Base-by-base conservation (phyloP, 176 grass and related monocot species). In the Puya raimondii region DNA sequence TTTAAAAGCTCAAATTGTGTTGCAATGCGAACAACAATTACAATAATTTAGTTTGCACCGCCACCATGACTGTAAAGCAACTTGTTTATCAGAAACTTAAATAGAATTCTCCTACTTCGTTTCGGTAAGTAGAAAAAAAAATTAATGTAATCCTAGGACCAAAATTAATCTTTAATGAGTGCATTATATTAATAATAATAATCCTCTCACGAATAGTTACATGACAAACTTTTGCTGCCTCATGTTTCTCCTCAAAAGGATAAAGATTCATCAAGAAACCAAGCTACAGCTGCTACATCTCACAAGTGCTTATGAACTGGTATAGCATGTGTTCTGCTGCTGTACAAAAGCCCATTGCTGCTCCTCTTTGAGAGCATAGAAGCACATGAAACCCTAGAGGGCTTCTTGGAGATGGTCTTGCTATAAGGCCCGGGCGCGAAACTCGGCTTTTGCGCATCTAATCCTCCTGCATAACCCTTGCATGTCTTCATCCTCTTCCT, bases 401-500 rank as follows among this genome's bases (percentile, higher is more conserved):
- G n/a, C 49, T 74, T 92, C 81, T 90, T 97, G 8, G 65, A 74
- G 69, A 90, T 87, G 67, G 80, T 70, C 74, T 81, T 90, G 42
- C 70, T 81, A 47, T 72, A 48, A 59, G 73, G 76, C 49, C 73
- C 79, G 11, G 77, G 56, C 50, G 75, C 48, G 16, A 71, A 70
- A 67, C 58, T 71, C 69, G 78, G 42, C 78, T n/a, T 70, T 51
- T 53, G 92, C 64, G 69, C 72, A 83, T 81, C 65, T 64, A 81
- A 68, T 63, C 86, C 83, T 64, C 70, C 74, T 66, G 84, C 63
- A 78, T 83, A 85, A 59, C 86, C 89, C 65, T 77, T 87, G 49
- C 86, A 79, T 61, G 82, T 66, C 82, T 92, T 96, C 70, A 89
- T 87, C 82, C 82, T 92, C 69, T 69, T 87, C 65, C 16, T 82